Base-by-base conservation (phyloP, 495 filamentous ascomycete genomes). In the Astrothelium subdiscretum region DNA sequence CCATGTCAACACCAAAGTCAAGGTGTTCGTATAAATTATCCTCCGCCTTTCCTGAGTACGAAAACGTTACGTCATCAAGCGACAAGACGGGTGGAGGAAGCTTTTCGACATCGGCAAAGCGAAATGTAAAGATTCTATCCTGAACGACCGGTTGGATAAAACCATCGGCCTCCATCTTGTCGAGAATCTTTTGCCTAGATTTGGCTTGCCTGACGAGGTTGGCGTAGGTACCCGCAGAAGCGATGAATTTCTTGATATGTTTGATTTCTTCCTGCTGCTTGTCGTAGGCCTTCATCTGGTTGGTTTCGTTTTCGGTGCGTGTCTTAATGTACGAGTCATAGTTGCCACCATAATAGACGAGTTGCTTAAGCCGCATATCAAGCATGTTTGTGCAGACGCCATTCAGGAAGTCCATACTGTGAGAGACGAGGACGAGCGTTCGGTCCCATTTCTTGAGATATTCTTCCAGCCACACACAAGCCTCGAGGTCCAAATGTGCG, bases 231-330 rank as follows among this genome's bases (percentile, higher is more conserved):
- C 94, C 94, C 59, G 95, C 94, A 58, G 92, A 97, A 67, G 94
- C 94, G 73, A 99, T 99, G 83, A 99, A 99, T 79, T 97, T 96
- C 83, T 99, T 99, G 84, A 99, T 99, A 79, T 99, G 94, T 66
- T 84, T 79, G 71, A 99, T 99, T 82, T 99, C 94, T 63, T 99
- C 94, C 73, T 99, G 94, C 72, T 99, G 94, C 81, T 99, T 99
- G 73, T 85, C 80, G 81, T 99, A 99, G 54, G 95, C 92, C 79
- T 97, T 99, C 83, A 85, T 86, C 80, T 99, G 95, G 80, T 99
- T 99, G 74, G 84, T 85, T 78, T 99, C 94, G 77, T 97, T 89
- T 72, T 99, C 94, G 32, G 80, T 76, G 62, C 94, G 84, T 27
- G 95, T 97, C 88, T 97, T 97, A 75, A 86, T 81, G 80, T 99